Evolutionary conservation across 2,329 filamentous ascomycete genomes (phyloP).

Genomic region (Trichoderma semiorbis): DNA sequence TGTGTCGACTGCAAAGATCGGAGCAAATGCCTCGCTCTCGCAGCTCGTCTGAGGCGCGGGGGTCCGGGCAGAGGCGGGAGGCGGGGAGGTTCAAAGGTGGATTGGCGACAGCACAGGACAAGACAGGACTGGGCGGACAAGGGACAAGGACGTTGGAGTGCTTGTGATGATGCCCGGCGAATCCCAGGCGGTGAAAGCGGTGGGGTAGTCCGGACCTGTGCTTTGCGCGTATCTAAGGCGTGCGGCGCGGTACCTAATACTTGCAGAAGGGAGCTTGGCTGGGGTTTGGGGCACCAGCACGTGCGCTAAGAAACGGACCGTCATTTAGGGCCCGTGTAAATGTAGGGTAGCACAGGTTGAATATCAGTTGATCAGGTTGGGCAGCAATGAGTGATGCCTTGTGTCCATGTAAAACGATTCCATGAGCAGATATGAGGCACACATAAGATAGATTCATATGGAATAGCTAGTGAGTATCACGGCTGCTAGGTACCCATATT

Average conservation of each 20-base stretch:
- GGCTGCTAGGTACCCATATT: too few relatives aligned
- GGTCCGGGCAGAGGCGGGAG: constrained; percentile 5
- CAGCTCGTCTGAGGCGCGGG: constrained; percentile 6
- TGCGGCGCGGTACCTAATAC: background rate
- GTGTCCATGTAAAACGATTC: background rate
- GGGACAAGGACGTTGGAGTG: constrained; percentile 1
- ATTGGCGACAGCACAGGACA: background rate
- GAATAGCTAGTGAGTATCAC: too few relatives aligned
- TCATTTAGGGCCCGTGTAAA: constrained; percentile 1
- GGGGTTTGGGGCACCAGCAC: background rate
- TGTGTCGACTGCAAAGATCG: background rate
- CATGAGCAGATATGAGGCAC: background rate
- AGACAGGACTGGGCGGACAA: background rate
- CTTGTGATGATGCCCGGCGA: constrained; percentile 12
- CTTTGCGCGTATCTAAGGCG: background rate
- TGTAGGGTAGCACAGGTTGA: background rate
- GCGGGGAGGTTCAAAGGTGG: constrained; percentile 9
- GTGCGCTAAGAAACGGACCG: constrained; percentile 14
- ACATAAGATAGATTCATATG: background rate
- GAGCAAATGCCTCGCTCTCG: constrained; percentile 11
- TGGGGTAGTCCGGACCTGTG: background rate
- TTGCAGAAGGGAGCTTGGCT: background rate
- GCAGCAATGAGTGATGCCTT: background rate
- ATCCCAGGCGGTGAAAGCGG: constrained; percentile 13
- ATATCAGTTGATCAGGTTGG: background rate